Evolutionary conservation across 768 basidiomycete species (phyloP).

Genomic region (Collybia sp.): DNA sequence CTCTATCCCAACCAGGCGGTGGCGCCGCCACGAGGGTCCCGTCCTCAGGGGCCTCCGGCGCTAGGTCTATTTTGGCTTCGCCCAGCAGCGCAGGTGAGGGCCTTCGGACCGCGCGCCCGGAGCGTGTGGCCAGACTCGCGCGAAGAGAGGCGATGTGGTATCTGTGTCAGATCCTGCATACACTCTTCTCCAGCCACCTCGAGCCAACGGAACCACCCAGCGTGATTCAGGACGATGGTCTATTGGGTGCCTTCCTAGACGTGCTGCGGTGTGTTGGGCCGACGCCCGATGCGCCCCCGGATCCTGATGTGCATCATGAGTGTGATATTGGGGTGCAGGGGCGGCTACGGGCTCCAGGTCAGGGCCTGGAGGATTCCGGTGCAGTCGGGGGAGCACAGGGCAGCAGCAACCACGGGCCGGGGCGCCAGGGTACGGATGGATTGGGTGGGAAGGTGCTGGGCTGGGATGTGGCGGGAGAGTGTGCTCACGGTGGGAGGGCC

Average conservation of each 20-base stretch:
- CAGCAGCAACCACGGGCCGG: background rate
- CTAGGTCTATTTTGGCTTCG: too few species aligned
- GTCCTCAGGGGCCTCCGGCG: too few species aligned
- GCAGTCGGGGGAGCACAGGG: background rate
- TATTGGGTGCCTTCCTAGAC: background rate
- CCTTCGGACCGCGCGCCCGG: constrained; percentile 1
- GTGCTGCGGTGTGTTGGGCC: background rate
- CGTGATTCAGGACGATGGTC: background rate
- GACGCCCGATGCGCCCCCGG: background rate
- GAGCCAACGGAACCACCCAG: background rate
- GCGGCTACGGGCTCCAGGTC: too few species aligned
- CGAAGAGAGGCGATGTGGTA: constrained; percentile 51
- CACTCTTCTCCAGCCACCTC: constrained; percentile 18
- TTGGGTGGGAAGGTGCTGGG: too few species aligned
- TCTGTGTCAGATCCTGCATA: constrained; percentile 40
- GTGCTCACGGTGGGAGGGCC: background rate
- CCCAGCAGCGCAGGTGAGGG: too few species aligned
- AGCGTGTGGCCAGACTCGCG: constrained; percentile 33
- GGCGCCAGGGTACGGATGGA: background rate
- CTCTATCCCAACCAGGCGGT: too few species aligned
- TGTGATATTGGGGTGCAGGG: too few species aligned
- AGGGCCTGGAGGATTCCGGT: too few species aligned
- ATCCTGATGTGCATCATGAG: too few species aligned
- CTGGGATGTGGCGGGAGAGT: background rate
- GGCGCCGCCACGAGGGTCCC: too few species aligned